phyloP scores from a whole-genome alignment of 768 basidiomycete genomes.

The Vararia minispora region DNA sequence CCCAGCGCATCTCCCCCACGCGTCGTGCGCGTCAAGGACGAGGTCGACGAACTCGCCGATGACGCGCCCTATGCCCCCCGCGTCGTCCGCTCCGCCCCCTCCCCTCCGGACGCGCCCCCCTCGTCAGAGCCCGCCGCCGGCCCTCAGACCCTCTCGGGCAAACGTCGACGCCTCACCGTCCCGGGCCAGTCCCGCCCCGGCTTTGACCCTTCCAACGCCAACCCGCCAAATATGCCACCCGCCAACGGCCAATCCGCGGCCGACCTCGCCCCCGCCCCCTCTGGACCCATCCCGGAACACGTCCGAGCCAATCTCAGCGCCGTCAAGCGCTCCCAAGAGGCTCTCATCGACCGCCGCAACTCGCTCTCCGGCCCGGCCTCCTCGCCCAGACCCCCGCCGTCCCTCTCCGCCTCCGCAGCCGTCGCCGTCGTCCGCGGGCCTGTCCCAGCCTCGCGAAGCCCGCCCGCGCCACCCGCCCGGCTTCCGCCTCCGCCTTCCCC shows the following conservation, averaged over 20 bases:
- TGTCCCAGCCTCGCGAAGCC: no score
- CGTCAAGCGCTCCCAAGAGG: slow-evolving; percentile 63
- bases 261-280: slow-evolving; percentile 47
- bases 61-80: slow-evolving; percentile 28
- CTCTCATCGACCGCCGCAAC: slow-evolving; percentile 36
- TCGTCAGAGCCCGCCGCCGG: slow-evolving; percentile 62
- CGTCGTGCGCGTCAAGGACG: slow-evolving; percentile 47
- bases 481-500: slow-evolving; percentile 21
- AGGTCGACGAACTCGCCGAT: slow-evolving; percentile 39
- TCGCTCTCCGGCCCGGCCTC: slow-evolving; percentile 12
- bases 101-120: slow-evolving; percentile 36
- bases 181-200: no score
- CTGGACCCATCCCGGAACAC: slow-evolving; percentile 45
- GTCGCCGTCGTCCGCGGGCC: no score
- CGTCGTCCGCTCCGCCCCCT: slow-evolving; percentile 8
- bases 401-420: slow-evolving; percentile 17
- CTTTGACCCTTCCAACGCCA: no score
- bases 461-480: slow-evolving; percentile 16
- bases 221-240: no score
- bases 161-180: no score
- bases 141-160: no score
- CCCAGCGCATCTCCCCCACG: slow-evolving; percentile 30
- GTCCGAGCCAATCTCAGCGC: slow-evolving; percentile 50
- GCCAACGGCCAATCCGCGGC: no score
- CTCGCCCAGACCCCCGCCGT: slow-evolving; percentile 11